A percentile compares a stretch with the other conserved stretches of the same genome.
Evolutionary conservation across 2,329 filamentous ascomycete genomes (phyloP).

Genomic region (Zymoseptoria pseudotritici): DNA sequence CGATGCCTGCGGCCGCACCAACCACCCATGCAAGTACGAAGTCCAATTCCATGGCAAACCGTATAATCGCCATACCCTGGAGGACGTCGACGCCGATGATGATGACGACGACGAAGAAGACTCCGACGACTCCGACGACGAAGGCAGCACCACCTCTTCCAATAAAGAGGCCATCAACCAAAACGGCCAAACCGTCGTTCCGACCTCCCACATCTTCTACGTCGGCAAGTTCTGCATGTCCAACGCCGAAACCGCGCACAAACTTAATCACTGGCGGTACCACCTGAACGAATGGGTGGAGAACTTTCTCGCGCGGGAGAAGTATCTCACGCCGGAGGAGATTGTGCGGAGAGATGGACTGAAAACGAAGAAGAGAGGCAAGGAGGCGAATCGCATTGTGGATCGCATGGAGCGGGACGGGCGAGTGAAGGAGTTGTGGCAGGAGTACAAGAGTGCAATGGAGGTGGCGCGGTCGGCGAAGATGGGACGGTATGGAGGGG

Average conservation of each 20-base stretch:
- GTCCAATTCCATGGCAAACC: constrained; percentile 58
- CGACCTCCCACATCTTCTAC: constrained; percentile 42
- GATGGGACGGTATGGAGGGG: constrained; percentile 21
- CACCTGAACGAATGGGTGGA: constrained; percentile 67
- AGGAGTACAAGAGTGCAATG: constrained; percentile 57
- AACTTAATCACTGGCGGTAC: constrained; percentile 67
- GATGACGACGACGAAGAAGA: constrained; percentile 42
- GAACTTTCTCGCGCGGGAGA: constrained; percentile 51
- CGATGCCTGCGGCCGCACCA: constrained; percentile 62
- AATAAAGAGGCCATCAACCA: constrained; percentile 37
- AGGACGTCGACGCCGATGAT: constrained; percentile 54
- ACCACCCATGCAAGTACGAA: constrained; percentile 59
- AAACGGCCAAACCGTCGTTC: constrained; percentile 41
- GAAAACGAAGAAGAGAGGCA: constrained; percentile 52
- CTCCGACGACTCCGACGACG: constrained; percentile 24
- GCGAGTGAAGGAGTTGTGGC: constrained; percentile 55
- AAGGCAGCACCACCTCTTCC: constrained; percentile 26
- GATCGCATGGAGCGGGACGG: constrained; percentile 55
- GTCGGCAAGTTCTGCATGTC: constrained; percentile 52
- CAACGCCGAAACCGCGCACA: constrained; percentile 63
- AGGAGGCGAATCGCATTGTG: constrained; percentile 56
- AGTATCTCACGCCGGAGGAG: constrained; percentile 50
- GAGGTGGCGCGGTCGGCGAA: constrained; percentile 49
- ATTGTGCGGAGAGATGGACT: constrained; percentile 55
- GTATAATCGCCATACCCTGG: constrained; percentile 59